Percentiles rank a stretch among this genome's conserved stretches.
phyloP scores from a whole-genome alignment of 2,329 filamentous ascomycete genomes.

The Ceratocystiopsis sp. region DNA sequence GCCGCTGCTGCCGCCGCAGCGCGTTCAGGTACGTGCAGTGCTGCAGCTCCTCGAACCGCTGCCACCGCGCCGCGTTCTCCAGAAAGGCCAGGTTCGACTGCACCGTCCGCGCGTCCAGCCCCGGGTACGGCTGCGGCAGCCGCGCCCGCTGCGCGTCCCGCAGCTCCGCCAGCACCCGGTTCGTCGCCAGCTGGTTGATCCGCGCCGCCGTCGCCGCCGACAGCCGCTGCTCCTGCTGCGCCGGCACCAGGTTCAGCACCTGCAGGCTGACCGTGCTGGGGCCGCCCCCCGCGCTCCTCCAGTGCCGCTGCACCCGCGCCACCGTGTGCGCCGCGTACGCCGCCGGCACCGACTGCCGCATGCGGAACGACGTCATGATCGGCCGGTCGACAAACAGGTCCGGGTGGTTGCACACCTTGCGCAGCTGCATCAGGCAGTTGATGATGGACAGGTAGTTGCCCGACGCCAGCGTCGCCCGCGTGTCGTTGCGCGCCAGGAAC shows the following conservation, averaged over 20 bases:
- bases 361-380: constrained; percentile 92
- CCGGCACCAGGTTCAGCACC: constrained; percentile 65
- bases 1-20: constrained; percentile 60
- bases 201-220: constrained; percentile 36
- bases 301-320: constrained; percentile 44
- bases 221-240: constrained; percentile 50
- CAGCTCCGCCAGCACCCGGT: constrained; percentile 50
- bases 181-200: constrained; percentile 51
- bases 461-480: constrained; percentile 70
- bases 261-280: constrained; percentile 47
- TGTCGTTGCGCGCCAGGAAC: constrained; percentile 81
- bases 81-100: constrained; percentile 55
- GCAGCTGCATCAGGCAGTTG: constrained; percentile 91
- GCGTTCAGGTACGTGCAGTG: constrained; percentile 68
- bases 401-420: constrained; percentile 96
- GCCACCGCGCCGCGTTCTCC: constrained; percentile 52
- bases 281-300: constrained; percentile 19
- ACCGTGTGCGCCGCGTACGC: constrained; percentile 56
- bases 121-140: constrained; percentile 35
- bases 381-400: constrained; percentile 91
- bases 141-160: constrained; percentile 51
- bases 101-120: constrained; percentile 48
- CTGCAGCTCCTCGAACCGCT: constrained; percentile 60
- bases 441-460: constrained; percentile 97
- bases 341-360: constrained; percentile 60